phyloP scores from a whole-genome alignment of 2,329 filamentous ascomycete genomes.

The Scedosporium minutisporum region DNA sequence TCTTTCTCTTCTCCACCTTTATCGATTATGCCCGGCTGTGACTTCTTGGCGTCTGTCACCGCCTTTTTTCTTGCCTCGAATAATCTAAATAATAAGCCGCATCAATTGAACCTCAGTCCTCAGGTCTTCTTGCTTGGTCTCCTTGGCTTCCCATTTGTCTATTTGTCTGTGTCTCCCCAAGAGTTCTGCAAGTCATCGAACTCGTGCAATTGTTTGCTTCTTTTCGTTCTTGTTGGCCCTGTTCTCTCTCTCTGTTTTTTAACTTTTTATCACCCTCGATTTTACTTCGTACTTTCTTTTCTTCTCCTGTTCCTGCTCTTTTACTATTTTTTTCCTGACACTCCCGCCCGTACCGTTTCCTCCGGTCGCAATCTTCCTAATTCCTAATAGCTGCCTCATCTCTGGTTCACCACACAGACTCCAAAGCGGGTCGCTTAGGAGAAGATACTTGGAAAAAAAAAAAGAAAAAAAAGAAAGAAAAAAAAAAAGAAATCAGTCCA shows the following conservation, averaged over 20 bases:
- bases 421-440: not conserved
- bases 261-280: not conserved
- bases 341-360: not conserved
- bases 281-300: not conserved
- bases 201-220: not conserved
- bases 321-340: not conserved
- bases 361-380: not conserved
- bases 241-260: not conserved
- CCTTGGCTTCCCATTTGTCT: not conserved
- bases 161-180: not conserved
- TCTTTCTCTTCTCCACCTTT: slow-evolving; percentile 1
- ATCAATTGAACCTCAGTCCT: too few species aligned
- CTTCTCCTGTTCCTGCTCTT: not conserved
- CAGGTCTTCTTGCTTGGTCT: not conserved
- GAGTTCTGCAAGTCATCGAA: not conserved
- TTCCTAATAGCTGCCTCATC: slow-evolving; percentile 7
- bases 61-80: not conserved
- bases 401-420: not conserved
- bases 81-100: not conserved
- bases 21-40: not conserved
- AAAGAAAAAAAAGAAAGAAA: not conserved
- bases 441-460: not conserved
- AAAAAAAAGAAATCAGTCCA: not conserved
- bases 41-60: slow-evolving; percentile 5
- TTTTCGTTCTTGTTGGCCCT: not conserved